Conservation (phyloP, 73 alveolate species). For the Paramecium sexaurelia region DNA sequence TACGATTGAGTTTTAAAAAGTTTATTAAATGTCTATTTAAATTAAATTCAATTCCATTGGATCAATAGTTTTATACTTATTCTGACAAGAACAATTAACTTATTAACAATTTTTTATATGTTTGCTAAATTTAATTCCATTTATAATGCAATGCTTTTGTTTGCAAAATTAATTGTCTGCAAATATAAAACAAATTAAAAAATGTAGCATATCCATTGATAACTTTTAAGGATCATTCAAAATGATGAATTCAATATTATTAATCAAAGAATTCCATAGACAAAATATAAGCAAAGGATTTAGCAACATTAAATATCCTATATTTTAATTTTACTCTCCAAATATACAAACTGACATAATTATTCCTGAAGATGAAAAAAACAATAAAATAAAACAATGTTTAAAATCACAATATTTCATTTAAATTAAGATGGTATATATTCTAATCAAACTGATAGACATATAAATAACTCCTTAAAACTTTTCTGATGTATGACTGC, state of each 20-base stretch:
- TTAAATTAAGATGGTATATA: not conserved
- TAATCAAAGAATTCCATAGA: not conserved
- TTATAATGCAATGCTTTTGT: not conserved
- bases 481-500: not conserved
- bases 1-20: not conserved
- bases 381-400: not conserved
- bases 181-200: not conserved
- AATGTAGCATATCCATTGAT: not conserved
- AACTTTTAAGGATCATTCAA: not conserved
- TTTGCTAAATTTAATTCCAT: not conserved
- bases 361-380: not conserved
- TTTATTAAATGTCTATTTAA: not conserved
- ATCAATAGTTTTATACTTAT: not conserved
- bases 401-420: not conserved
- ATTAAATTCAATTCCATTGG: not conserved
- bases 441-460: not conserved
- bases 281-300: not conserved
- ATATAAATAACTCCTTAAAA: not conserved
- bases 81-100: not conserved
- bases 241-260: not conserved
- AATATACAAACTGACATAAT: not conserved
- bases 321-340: not conserved
- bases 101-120: not conserved
- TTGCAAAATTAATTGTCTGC: not conserved
- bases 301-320: not conserved